Evolutionary conservation across 2,329 filamentous ascomycete species (phyloP), one percentile per base, ranked within the genome.

Genomic region (Trichoderma hamatum): DNA sequence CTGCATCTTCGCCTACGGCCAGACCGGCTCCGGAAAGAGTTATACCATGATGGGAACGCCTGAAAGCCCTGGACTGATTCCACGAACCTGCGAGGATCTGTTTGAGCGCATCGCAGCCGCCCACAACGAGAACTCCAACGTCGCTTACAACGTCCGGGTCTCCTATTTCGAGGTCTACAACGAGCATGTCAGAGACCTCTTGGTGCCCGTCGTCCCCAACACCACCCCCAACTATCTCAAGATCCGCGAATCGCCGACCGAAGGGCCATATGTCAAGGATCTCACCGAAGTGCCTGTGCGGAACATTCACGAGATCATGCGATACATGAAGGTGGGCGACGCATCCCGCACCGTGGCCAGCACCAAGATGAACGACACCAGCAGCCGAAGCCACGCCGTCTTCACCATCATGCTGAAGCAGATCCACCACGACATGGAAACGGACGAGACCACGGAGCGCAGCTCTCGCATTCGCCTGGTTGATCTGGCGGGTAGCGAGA

Each of bases 161-260:
- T 97, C 94, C 3, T 99, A 99, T 82, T 98, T 99, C 76, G 96
- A 99, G 79, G 96, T 99, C 71, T 99, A 99, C 86, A 99, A 99
- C 81, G 96, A 99, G 82, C 96, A 98, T 80, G 96, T 99, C 61
- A 92, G 96, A 69, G 96, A 99, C 78, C 84, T 99, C 43, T 88
- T 99, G 56, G 91, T 94, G 0, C 92, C 94, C 13, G 86, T 91
- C 32, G 77, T 83, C 11, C 83, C 86, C 4, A 91, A 89, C 68
- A 91, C 92, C 71, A 85, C 92, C 5, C 92, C 94, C 1, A 91
- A 96, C 78, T 97, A 98, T 79, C 91, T 99, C 75, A 97, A 97
- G 81, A 97, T 99, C 76, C 91, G 96, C 76, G 96, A 99, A 82
- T 97, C 93, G 21, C 95, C 94, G 21, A 94, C 90, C 32, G 95